A percentile compares a stretch with the other conserved stretches of the same genome.
Evolutionary conservation across 371 early-diverging fungal species (phyloP).

Genomic region (Neoconidiobolus thromboides): DNA sequence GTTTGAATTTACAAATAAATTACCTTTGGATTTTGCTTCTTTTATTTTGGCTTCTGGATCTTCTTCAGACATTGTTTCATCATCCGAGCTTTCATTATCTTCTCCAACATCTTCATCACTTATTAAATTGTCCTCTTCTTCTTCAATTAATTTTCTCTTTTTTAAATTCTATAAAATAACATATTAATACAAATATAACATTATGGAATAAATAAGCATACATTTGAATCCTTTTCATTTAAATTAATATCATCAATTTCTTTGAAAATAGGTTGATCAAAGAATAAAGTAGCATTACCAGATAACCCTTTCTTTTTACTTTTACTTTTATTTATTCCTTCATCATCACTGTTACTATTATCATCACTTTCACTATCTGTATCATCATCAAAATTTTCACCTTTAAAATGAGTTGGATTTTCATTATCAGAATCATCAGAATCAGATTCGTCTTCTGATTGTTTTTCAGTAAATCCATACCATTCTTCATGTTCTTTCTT

Average conservation of each 20-base stretch:
- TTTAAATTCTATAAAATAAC: no score
- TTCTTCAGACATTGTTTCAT: slow-evolving; percentile 17
- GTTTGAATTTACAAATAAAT: slow-evolving; percentile 27
- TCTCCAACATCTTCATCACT: slow-evolving; percentile 13
- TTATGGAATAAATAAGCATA: slow-evolving; percentile 8
- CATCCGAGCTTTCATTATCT: slow-evolving; percentile 8
- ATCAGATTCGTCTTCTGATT: no score
- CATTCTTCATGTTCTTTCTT: neutral
- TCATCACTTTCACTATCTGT: slow-evolving; percentile 14
- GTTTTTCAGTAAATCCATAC: slow-evolving; percentile 3
- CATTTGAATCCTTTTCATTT: slow-evolving; percentile 16
- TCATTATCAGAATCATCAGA: no score
- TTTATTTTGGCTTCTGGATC: slow-evolving; percentile 16
- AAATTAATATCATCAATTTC: slow-evolving; percentile 16
- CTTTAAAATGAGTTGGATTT: no score
- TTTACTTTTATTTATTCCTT: slow-evolving; percentile 18
- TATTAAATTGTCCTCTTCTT: no score
- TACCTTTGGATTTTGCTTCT: slow-evolving; percentile 15
- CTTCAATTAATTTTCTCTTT: no score
- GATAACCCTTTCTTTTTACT: slow-evolving; percentile 26
- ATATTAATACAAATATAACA: no score
- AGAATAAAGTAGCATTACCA: slow-evolving; percentile 61
- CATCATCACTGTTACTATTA: slow-evolving; percentile 11
- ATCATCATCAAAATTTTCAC: slow-evolving; percentile 10
- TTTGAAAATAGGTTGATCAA: slow-evolving; percentile 83